Evolutionary conservation across 352 stramenopile species (phyloP).

Genomic region (Pythium rishiriense): DNA sequence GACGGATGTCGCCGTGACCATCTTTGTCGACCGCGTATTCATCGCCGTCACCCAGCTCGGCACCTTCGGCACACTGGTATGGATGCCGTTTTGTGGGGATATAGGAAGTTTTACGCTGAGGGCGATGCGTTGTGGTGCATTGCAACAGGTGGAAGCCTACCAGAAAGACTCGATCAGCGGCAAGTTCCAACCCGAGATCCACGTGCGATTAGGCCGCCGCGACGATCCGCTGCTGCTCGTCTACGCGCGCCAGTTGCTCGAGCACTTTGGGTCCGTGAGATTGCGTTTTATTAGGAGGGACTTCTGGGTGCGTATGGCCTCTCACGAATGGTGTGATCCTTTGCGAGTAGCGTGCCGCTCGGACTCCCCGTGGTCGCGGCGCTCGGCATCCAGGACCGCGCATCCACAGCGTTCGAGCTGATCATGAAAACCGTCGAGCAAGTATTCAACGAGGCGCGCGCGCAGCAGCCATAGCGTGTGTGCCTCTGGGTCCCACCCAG

Average conservation of each 20-base stretch:
- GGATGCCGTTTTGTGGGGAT: background rate
- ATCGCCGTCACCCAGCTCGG: slow-evolving; percentile 78
- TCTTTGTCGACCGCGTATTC: slow-evolving; percentile 83
- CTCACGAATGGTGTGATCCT: background rate
- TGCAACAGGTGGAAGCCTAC: slow-evolving; percentile 66
- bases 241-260: slow-evolving; percentile 80
- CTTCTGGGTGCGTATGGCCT: too few relatives aligned
- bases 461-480: slow-evolving; percentile 9
- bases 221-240: slow-evolving; percentile 84
- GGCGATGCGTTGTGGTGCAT: background rate
- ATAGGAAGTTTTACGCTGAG: background rate
- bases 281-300: too few relatives aligned
- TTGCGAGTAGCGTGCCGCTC: slow-evolving; percentile 45
- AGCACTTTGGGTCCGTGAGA: slow-evolving; percentile 70
- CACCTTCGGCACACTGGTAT: slow-evolving; percentile 80
- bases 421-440: slow-evolving; percentile 68
- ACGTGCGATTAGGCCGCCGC: slow-evolving; percentile 69
- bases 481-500: too few relatives aligned
- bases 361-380: slow-evolving; percentile 70
- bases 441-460: slow-evolving; percentile 35
- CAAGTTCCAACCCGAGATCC: slow-evolving; percentile 77
- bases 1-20: slow-evolving; percentile 72
- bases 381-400: slow-evolving; percentile 79
- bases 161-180: slow-evolving; percentile 80
- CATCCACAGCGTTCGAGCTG: slow-evolving; percentile 66